These are phyloP conservation scores for Hibiscus syriacus DNA, from an alignment of 345 rosid genomes.

Conservation along the genomic window DNA sequence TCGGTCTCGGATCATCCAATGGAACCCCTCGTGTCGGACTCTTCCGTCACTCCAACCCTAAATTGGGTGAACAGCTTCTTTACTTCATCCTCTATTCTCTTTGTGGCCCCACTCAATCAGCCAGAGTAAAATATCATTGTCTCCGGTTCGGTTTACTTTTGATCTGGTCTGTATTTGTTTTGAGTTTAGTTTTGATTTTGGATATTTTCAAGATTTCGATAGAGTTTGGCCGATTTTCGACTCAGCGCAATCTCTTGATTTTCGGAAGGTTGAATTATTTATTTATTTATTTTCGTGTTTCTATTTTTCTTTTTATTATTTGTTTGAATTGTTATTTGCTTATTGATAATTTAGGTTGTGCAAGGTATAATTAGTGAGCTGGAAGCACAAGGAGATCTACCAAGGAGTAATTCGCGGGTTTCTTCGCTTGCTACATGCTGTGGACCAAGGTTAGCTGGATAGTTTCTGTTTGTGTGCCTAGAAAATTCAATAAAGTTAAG, in stretches of 20 bases:
- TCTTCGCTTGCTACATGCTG: neutral
- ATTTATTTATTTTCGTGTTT: neutral
- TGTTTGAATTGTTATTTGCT: neutral
- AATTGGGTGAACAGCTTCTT: neutral
- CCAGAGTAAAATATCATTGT: neutral
- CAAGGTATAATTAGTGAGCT: neutral
- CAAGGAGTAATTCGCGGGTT: neutral
- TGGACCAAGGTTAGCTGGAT: neutral
- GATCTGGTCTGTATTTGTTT: conserved; percentile 4
- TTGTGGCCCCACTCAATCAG: neutral
- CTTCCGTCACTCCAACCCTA: neutral
- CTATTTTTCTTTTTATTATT: neutral
- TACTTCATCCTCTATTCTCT: neutral
- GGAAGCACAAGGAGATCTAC: neutral
- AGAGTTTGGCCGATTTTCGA: neutral
- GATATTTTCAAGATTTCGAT: conserved; percentile 49
- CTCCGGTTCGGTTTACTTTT: conserved; percentile 1
- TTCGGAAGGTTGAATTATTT: neutral
- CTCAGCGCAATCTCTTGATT: neutral
- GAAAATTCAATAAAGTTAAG: neutral
- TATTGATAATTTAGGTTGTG: neutral
- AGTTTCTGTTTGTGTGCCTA: neutral
- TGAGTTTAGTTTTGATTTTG: conserved; percentile 14
- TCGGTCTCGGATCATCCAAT: neutral
- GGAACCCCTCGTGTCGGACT: neutral